phyloP scores from a whole-genome alignment of 1,139 yeast species.

The Diutina pseudorugosa region DNA sequence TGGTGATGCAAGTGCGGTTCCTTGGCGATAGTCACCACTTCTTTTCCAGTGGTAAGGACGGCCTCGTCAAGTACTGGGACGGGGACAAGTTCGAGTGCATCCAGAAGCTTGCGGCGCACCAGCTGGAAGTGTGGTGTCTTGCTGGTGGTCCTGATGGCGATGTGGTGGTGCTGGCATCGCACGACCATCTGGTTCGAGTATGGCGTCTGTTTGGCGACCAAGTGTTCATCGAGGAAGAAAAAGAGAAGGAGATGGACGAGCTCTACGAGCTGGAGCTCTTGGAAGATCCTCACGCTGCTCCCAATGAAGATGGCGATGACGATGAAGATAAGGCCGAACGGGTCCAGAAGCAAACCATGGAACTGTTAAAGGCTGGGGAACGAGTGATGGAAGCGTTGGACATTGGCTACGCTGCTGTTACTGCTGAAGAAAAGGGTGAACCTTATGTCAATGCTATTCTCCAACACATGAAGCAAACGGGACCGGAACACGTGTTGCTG shows the following conservation, averaged over 20 bases:
- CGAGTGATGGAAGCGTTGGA: conserved; percentile 87
- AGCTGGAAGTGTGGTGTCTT: conserved; percentile 87
- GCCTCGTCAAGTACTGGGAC: conserved; percentile 89
- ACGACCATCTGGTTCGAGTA: conserved; percentile 82
- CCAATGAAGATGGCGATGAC: conserved; percentile 30
- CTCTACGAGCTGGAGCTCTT: conserved; percentile 68
- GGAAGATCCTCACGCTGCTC: conserved; percentile 51
- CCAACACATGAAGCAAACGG: conserved; percentile 55
- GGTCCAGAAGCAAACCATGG: conserved; percentile 77
- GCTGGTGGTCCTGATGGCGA: conserved; percentile 65
- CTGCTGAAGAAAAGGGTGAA: conserved; percentile 39
- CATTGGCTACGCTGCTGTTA: conserved; percentile 62
- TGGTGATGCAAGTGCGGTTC: conserved; percentile 79
- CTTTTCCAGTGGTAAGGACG: conserved; percentile 86
- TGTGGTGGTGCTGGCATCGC: conserved; percentile 76
- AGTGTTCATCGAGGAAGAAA: conserved; percentile 88
- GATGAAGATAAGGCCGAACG: conserved; percentile 47
- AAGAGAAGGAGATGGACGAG: conserved; percentile 92
- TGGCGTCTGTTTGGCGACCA: conserved; percentile 94
- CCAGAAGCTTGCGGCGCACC: conserved; percentile 81
- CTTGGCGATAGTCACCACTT: conserved; percentile 79
- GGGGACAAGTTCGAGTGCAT: conserved; percentile 94
- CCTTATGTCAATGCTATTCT: conserved; percentile 45
- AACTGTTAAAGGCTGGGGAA: conserved; percentile 92
- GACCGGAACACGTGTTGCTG: conserved; percentile 70